phyloP scores from a whole-genome alignment of 441 rosid species.

The Omphalea diandra region DNA sequence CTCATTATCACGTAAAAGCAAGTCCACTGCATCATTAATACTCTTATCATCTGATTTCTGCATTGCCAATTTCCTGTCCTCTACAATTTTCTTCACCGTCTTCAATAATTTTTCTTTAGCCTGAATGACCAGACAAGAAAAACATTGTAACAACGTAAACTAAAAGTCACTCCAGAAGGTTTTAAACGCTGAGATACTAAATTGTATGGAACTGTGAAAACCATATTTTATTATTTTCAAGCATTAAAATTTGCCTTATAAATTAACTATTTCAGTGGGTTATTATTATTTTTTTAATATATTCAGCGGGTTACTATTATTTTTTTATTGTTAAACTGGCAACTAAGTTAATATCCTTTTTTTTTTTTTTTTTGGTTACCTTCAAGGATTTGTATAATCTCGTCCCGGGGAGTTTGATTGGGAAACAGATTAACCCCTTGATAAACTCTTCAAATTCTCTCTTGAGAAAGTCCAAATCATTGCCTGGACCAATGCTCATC shows the following conservation, averaged over 20 bases:
- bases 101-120: slow-evolving; percentile 79
- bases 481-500: slow-evolving; percentile 74
- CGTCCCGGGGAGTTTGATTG: slow-evolving; percentile 79
- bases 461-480: slow-evolving; percentile 60
- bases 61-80: slow-evolving; percentile 36
- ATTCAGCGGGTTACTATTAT: no score
- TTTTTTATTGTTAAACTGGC: no score
- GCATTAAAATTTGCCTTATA: no score
- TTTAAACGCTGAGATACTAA: no score
- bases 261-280: no score
- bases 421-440: slow-evolving; percentile 81
- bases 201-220: no score
- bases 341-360: no score
- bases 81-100: slow-evolving; percentile 52
- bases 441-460: slow-evolving; percentile 70
- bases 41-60: slow-evolving; percentile 20
- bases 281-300: no score
- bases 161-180: no score
- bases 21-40: slow-evolving; percentile 57
- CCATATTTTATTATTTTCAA: no score
- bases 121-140: slow-evolving; percentile 33
- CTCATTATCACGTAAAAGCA: slow-evolving; percentile 53
- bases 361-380: slow-evolving; percentile 30
- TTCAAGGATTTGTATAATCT: slow-evolving; percentile 72
- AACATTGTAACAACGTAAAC: not conserved